Base-by-base conservation (phyloP, 495 filamentous ascomycete species). In the Tetracladium setigerum region DNA sequence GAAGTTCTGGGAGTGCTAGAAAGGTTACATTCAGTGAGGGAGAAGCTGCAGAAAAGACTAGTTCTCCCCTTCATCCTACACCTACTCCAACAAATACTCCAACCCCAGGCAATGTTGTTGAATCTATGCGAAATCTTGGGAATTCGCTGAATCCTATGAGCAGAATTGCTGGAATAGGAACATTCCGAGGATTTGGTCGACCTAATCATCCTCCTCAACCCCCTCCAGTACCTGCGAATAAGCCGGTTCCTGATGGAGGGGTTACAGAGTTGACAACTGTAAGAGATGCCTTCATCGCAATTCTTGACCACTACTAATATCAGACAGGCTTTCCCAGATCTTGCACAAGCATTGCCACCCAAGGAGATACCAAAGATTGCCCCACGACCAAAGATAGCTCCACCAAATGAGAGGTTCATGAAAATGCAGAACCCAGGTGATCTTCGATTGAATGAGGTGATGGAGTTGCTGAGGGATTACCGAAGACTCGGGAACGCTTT, bases 61-160 rank as follows among this genome's bases (percentile, higher is more conserved):
- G 48, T 15, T 54, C 55, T 15, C 40, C 51, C 19, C 45, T 53
- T 30, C 46, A 53, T 19, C 13, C 41, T 4, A 17, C 55, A 13
- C 45, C 49, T 24, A 9, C 41, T 22, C 15, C 39, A 5, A 30
- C 31, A 24, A 6, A 38, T 14, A 22, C 52, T 40, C 42, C 62
- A 10, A 12, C 47, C 1, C 60, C 62, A 15, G 72, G 76, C 33
- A 83, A 86, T 4, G 56, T 77, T 10, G 73, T 91, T 1, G 88
- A 92, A 53, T 86, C 83, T 1, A 81, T 94, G 77, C 78, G 85
- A n/a, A 87, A 78, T 53, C 76, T 95, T 30, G 83, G 87, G 16
- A 92, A 76, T 56, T 81, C 84, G 2, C 67, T 95, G 11, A 95
- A 95, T 52, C 89, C 89, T 0, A 78, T 96, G 53, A 88, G 82